These are phyloP conservation scores for Nakaseomyces bracarensis DNA, from an alignment of 1,139 yeast genomes.

Conservation along the genomic window DNA sequence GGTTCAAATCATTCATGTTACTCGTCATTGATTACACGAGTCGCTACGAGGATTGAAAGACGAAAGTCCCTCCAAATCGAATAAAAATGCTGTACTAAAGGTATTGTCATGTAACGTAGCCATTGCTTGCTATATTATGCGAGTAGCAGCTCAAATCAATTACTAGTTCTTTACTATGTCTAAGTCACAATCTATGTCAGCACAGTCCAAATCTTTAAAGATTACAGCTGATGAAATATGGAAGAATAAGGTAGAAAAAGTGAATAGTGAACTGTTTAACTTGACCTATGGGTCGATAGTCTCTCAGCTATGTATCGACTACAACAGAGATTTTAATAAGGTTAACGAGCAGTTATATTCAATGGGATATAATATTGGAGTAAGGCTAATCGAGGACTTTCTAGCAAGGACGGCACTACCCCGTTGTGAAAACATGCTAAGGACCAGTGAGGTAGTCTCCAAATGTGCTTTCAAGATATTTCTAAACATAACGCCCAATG, in stretches of 20 bases:
- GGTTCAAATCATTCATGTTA: too few species aligned
- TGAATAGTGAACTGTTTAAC: conserved; percentile 86
- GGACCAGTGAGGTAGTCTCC: conserved; percentile 78
- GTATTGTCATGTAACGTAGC: too few species aligned
- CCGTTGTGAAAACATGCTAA: conserved; percentile 71
- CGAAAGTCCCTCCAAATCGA: too few species aligned
- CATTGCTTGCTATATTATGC: too few species aligned
- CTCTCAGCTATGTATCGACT: conserved; percentile 84
- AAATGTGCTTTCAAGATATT: conserved; percentile 88
- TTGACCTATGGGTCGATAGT: conserved; percentile 92
- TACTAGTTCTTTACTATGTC: not conserved
- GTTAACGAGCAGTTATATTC: conserved; percentile 79
- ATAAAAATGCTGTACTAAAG: too few species aligned
- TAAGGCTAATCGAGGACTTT: conserved; percentile 86
- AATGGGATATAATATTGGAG: conserved; percentile 95
- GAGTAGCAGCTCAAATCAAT: not conserved
- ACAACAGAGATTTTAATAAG: conserved; percentile 60
- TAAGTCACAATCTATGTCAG: conserved; percentile 8
- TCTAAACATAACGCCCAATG: conserved; percentile 68
- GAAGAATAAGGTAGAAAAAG: conserved; percentile 82
- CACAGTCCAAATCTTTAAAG: conserved; percentile 30
- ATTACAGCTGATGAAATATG: conserved; percentile 82
- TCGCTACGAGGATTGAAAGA: too few species aligned
- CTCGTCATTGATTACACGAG: too few species aligned
- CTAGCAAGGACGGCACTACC: conserved; percentile 78